Base-by-base conservation (phyloP, 257 asterid genomes). In the Solanum pennellii region DNA sequence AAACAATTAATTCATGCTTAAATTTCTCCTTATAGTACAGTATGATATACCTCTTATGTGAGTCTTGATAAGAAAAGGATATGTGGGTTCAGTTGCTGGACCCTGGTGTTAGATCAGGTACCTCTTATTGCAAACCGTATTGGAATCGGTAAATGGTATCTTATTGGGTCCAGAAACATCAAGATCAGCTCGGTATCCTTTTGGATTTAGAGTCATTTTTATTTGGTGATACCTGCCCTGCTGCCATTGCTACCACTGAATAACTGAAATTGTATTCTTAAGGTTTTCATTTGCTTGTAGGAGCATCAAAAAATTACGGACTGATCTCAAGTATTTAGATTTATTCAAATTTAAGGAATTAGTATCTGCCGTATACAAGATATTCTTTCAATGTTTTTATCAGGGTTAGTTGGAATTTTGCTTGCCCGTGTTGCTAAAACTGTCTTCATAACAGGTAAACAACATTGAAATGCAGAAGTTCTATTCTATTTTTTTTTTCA, bases 361-460 rank as follows among this genome's bases (percentile, higher is more conserved):
- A 29, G 12, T 82, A 52, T 82, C 71, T 82, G 7, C 33, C 86
- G 87, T 79, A 31, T 92, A 92, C 87, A 35, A 45, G 75, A 69
- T 35, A 65, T 84, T 74, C 66, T 83, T 83, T 76, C 49, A 35
- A 86, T 92, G 49, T 89, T 85, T 86, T 84, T 90, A 9, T 85
- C 94, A 97, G 99, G 99, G 79, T 90, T 95, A 91, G 98, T 93
- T 41, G 97, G 99, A 86, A 93, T 97, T 92, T 87, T 97, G 89
- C 99, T 97, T 91, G 98, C 98, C 27, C 93, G 92, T 83, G 96
- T 87, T 90, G 98, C 99, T 76, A 94, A 92, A 90, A 91, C 97
- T 25, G 96, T 97, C 87, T 97, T 92, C 93, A 86, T 95, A 90
- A 97, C 99, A 85, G 99, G 99, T 95, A 86, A 31, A 13, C 49